A percentile compares a stretch with the other conserved stretches of the same genome.
Conservation (phyloP, 2,329 filamentous ascomycete genomes). For the Diplodia seriata region DNA sequence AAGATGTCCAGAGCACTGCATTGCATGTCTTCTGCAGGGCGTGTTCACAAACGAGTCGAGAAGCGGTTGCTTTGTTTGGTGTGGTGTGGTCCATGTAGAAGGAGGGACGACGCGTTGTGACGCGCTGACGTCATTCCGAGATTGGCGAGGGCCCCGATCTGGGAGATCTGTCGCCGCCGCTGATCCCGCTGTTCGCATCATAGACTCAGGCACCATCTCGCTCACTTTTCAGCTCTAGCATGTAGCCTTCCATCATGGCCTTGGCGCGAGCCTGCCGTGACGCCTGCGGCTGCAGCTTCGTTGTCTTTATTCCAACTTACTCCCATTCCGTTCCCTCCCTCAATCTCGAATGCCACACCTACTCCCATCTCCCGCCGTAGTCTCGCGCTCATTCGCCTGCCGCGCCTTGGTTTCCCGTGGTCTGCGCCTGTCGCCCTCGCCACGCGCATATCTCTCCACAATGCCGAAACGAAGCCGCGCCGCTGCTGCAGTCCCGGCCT, state of each 20-base stretch:
- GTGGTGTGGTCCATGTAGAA: neutral
- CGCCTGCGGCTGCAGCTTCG: slow-evolving; percentile 10
- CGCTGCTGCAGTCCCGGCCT: slow-evolving; percentile 11
- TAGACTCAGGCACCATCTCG: slow-evolving; percentile 21
- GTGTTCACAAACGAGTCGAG: neutral
- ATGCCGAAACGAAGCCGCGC: slow-evolving; percentile 30
- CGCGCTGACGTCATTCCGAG: slow-evolving; percentile 28
- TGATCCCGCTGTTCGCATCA: slow-evolving; percentile 24
- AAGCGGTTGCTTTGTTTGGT: neutral
- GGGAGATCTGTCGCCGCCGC: slow-evolving; percentile 20
- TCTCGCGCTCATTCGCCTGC: neutral
- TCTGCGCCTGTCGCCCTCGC: neutral
- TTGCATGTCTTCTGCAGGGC: neutral
- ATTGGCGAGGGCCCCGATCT: slow-evolving; percentile 24
- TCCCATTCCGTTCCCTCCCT: neutral
- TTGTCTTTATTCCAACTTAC: neutral
- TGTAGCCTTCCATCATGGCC: slow-evolving; percentile 14
- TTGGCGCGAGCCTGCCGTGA: slow-evolving; percentile 4
- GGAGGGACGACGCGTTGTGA: slow-evolving; percentile 15
- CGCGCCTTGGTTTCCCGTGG: neutral
- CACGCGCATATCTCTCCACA: slow-evolving; percentile 6
- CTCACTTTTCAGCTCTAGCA: slow-evolving; percentile 1
- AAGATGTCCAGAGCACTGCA: neutral
- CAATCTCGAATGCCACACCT: slow-evolving; percentile 6
- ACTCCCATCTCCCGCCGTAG: neutral